Evolutionary conservation across 169 alveolate genomes (phyloP), one percentile per base, ranked within the genome.

Genomic region (Condylostoma magnum): DNA sequence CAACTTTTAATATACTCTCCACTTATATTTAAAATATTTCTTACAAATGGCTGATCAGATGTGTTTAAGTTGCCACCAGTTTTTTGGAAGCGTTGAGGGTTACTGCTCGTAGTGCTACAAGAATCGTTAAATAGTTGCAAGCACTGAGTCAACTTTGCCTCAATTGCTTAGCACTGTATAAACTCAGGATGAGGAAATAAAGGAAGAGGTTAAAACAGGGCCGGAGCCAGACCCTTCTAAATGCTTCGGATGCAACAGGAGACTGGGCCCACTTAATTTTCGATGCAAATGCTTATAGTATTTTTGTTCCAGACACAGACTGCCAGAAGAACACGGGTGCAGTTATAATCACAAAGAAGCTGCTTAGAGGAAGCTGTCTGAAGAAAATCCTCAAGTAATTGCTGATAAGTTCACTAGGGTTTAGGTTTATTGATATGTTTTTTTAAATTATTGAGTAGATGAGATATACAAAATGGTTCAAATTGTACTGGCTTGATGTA

Each of bases 261-360:
- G 31, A 34, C n/a, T 46, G 12, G 73, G 73, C 4, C 47, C 58
- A 12, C 18, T 63, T 2, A 12, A 41, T 18, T 41, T 63, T 25
- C 12, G 30, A 44, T 63, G 73, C 58, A 38, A 31, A 44, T 63
- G 73, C 41, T 18, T 12, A 15, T 8, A 41, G 28, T 41, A 6
- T 37, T 63, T 63, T 33, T 63, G 73, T 31, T 63, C 73, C 3
- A 22, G 44, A 2, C 73, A 63, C 73, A 27, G 73, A 41, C 73
- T 22, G 18, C 58, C 73, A 20, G 73, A 63, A 63, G 73, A 63
- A 25, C 73, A 63, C 30, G 25, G n/a, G 15, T 63, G 73, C 63
- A 22, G 58, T 63, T 44, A 2, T 44, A 36, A 63, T 43, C 41
- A 43, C 46, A 22, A 44, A 31, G 31, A 34, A n/a, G 34, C 12